phyloP scores from a whole-genome alignment of 2,329 filamentous ascomycete species.

The Paradendryphiella salina region DNA sequence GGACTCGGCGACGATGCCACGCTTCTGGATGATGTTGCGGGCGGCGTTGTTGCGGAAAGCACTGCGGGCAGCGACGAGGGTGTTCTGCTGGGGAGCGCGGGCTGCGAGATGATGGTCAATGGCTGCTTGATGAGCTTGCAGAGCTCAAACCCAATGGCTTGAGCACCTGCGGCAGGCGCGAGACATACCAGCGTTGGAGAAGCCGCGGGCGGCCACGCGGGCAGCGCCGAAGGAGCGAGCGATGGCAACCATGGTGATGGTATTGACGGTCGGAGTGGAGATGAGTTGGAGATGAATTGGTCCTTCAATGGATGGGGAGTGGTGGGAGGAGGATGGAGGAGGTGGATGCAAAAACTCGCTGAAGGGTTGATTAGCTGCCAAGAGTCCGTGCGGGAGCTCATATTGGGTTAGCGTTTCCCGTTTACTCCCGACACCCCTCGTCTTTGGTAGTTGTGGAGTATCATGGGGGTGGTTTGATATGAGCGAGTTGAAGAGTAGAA shows the following conservation, averaged over 20 bases:
- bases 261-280: slow-evolving; percentile 44
- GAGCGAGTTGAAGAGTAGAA: neutral
- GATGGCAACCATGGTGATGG: slow-evolving; percentile 48
- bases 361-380: slow-evolving; percentile 27
- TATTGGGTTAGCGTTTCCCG: slow-evolving; percentile 20
- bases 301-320: slow-evolving; percentile 41
- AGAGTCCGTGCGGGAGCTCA: slow-evolving; percentile 24
- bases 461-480: neutral
- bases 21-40: slow-evolving; percentile 48
- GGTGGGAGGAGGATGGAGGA: slow-evolving; percentile 33
- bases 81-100: slow-evolving; percentile 43
- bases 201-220: slow-evolving; percentile 47
- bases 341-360: slow-evolving; percentile 27
- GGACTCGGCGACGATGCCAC: slow-evolving; percentile 49
- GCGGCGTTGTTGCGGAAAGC: slow-evolving; percentile 49
- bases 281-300: slow-evolving; percentile 47
- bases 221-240: slow-evolving; percentile 47
- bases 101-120: slow-evolving; percentile 43
- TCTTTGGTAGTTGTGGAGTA: neutral
- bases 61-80: slow-evolving; percentile 47
- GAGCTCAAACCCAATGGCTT: slow-evolving; percentile 36
- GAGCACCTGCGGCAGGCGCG: slow-evolving; percentile 42
- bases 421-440: slow-evolving; percentile 15
- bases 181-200: slow-evolving; percentile 46
- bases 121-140: slow-evolving; percentile 30